Evolutionary conservation across 1,284 basidiomycete genomes (phyloP).

Genomic region (Puccinia coronata): DNA sequence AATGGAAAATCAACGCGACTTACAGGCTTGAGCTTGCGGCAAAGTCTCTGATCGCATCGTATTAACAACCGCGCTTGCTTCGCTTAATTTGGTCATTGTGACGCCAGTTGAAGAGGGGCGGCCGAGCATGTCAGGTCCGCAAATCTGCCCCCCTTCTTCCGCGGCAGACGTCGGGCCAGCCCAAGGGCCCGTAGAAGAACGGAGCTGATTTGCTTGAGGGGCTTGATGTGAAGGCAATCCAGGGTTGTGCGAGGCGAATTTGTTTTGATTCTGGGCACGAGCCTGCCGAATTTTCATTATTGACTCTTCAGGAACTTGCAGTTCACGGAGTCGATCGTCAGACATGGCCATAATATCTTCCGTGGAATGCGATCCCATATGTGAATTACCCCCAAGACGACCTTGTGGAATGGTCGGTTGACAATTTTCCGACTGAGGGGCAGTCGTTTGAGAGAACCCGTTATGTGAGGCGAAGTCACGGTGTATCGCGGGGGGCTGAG

Average conservation of each 20-base stretch:
- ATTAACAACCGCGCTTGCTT: constrained; percentile 13
- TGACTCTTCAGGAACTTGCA: neutral
- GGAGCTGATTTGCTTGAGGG: constrained; percentile 3
- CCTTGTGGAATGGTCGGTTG: neutral
- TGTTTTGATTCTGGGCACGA: constrained; percentile 37
- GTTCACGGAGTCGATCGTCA: constrained; percentile 39
- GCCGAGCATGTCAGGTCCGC: constrained; percentile 7
- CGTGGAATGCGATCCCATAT: neutral
- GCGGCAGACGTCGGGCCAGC: neutral
- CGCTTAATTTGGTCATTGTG: constrained; percentile 10
- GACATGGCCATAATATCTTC: constrained; percentile 45
- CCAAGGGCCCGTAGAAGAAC: neutral
- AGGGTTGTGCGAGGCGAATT: neutral
- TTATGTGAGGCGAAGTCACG: constrained; percentile 12
- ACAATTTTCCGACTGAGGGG: constrained; percentile 1
- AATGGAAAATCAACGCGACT: neutral
- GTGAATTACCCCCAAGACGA: neutral
- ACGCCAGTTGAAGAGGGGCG: constrained; percentile 7
- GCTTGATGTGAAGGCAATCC: constrained; percentile 9
- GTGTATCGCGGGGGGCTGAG: neutral
- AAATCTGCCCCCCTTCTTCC: constrained; percentile 12
- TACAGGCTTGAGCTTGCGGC: constrained; percentile 23
- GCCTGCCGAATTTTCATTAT: constrained; percentile 42
- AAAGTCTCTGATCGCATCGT: constrained; percentile 6
- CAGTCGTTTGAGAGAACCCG: neutral